These are phyloP conservation scores for Neophaeococcomyces mojaviensis DNA, from an alignment of 2,329 filamentous ascomycete genomes.

Conservation along the genomic window DNA sequence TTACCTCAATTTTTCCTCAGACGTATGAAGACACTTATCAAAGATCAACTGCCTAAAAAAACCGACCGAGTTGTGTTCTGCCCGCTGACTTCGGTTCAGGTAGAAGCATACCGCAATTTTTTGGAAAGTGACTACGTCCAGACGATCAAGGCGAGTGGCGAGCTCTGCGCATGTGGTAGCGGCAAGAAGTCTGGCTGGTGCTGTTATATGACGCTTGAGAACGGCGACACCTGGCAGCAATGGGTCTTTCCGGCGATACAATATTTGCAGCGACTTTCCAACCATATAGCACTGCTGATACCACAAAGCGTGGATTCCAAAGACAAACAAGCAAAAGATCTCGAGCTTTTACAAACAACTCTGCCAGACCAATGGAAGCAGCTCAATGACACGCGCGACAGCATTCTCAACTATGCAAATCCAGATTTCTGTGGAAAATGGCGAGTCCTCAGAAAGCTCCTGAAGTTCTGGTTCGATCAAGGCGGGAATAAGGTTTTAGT, in stretches of 20 bases:
- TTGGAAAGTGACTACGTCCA: conserved; percentile 64
- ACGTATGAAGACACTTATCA: conserved; percentile 86
- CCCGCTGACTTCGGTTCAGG: conserved; percentile 73
- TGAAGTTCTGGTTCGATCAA: conserved; percentile 81
- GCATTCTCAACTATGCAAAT: conserved; percentile 71
- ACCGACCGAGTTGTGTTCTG: conserved; percentile 93
- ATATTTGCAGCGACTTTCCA: conserved; percentile 78
- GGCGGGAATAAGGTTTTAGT: conserved; percentile 84
- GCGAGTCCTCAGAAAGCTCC: conserved; percentile 78
- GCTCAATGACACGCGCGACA: conserved; percentile 68
- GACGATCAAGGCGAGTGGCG: conserved; percentile 59
- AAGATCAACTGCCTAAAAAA: conserved; percentile 88
- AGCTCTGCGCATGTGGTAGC: conserved; percentile 63
- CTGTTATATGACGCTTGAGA: conserved; percentile 55
- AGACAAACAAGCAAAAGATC: conserved; percentile 71
- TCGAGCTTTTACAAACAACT: conserved; percentile 65
- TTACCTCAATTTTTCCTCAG: conserved; percentile 85
- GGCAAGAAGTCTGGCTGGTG: conserved; percentile 73
- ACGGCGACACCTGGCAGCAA: conserved; percentile 59
- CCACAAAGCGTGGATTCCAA: conserved; percentile 56
- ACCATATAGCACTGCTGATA: conserved; percentile 83
- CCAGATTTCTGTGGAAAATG: conserved; percentile 95
- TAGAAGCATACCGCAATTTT: conserved; percentile 73
- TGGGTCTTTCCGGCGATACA: conserved; percentile 80
- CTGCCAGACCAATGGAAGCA: conserved; percentile 67